Percentiles rank a stretch among this genome's conserved stretches.
Evolutionary conservation across 2,329 filamentous ascomycete genomes (phyloP).

Genomic region (Verticillium nonalfalfae): DNA sequence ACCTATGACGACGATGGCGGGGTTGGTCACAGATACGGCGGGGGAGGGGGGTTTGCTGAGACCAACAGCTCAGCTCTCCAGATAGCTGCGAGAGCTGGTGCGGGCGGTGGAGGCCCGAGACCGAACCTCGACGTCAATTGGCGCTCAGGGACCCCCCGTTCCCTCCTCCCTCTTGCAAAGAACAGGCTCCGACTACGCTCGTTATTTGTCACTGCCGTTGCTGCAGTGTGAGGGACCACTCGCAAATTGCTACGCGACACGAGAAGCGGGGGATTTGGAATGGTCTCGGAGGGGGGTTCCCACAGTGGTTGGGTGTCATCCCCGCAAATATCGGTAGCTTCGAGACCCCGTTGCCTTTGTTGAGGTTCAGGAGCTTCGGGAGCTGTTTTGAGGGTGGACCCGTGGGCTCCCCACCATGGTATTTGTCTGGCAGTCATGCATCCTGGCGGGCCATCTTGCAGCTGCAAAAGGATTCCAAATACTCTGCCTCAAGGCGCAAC

Average conservation of each 20-base stretch:
- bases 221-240: background rate
- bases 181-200: too few species aligned
- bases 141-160: background rate
- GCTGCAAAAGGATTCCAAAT: background rate
- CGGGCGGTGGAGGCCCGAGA: background rate
- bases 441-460: background rate
- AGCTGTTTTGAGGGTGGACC: background rate
- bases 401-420: background rate
- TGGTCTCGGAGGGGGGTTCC: background rate
- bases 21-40: background rate
- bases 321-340: background rate
- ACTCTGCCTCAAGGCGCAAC: background rate
- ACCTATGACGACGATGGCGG: background rate
- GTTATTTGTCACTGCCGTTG: background rate
- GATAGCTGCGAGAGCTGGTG: background rate
- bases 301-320: background rate
- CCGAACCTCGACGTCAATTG: background rate
- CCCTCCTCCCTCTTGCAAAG: background rate
- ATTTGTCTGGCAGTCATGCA: background rate
- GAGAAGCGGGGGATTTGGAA: background rate
- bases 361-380: background rate
- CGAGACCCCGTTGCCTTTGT: background rate
- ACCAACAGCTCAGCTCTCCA: background rate
- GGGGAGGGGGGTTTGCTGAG: background rate
- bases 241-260: background rate